phyloP scores from a whole-genome alignment of 2,329 filamentous ascomycete genomes.

The Aspergillus pseudonomiae region DNA sequence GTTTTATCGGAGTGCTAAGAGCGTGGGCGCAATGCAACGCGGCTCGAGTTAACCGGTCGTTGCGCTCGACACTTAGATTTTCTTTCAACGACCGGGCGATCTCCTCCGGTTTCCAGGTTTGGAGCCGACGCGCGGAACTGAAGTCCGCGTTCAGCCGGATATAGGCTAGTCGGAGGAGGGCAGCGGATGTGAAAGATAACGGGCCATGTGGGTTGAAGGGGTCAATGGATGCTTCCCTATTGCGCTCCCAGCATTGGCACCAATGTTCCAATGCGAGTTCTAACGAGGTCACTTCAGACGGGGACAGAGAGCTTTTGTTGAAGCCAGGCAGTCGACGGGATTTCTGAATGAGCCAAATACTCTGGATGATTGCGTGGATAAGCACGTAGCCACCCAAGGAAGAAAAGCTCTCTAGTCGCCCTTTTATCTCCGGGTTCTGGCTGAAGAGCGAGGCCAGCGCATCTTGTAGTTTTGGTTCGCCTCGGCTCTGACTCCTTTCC shows the following conservation, averaged over 20 bases:
- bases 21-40: slow-evolving; percentile 59
- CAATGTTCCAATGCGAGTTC: slow-evolving; percentile 39
- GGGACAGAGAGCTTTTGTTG: slow-evolving; percentile 25
- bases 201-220: slow-evolving; percentile 38
- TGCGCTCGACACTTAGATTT: slow-evolving; percentile 47
- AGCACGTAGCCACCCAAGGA: slow-evolving; percentile 37
- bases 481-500: slow-evolving; percentile 25
- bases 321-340: slow-evolving; percentile 30
- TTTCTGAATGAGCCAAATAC: slow-evolving; percentile 40
- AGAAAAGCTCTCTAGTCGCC: slow-evolving; percentile 31
- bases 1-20: slow-evolving; percentile 58
- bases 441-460: slow-evolving; percentile 31
- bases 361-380: slow-evolving; percentile 37
- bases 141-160: slow-evolving; percentile 40
- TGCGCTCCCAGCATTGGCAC: slow-evolving; percentile 41
- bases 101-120: slow-evolving; percentile 36
- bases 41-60: slow-evolving; percentile 49
- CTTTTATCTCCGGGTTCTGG: slow-evolving; percentile 12
- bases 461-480: slow-evolving; percentile 33
- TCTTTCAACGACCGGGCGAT: slow-evolving; percentile 35
- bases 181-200: slow-evolving; percentile 38
- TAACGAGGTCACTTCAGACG: slow-evolving; percentile 28
- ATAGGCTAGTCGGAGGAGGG: slow-evolving; percentile 36
- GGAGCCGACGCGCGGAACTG: slow-evolving; percentile 34
- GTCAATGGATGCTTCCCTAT: slow-evolving; percentile 39